phyloP scores from a whole-genome alignment of 2,329 filamentous ascomycete genomes.

The Ascocoryne sarcoides region DNA sequence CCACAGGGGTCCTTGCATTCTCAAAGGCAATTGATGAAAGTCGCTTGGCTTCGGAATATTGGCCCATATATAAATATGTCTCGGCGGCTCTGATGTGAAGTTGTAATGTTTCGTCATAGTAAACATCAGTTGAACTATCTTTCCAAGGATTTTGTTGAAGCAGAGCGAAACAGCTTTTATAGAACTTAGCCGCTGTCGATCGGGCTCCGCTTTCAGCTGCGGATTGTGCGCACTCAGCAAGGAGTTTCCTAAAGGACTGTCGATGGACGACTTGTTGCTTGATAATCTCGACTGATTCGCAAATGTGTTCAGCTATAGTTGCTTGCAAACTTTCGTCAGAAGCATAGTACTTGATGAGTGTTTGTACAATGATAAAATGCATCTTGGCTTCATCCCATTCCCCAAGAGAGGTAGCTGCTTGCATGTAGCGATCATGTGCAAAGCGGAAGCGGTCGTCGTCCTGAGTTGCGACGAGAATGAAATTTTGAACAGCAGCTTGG shows the following conservation, averaged over 20 bases:
- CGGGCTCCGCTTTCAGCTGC: constrained; percentile 77
- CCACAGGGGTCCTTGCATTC: constrained; percentile 61
- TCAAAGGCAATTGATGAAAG: constrained; percentile 63
- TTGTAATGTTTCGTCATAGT: constrained; percentile 78
- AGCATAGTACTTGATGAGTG: constrained; percentile 63
- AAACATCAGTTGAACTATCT: constrained; percentile 59
- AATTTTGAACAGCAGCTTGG: constrained; percentile 72
- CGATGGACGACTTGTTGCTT: constrained; percentile 53
- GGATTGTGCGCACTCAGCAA: constrained; percentile 70
- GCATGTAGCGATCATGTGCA: constrained; percentile 77
- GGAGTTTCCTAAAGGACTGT: constrained; percentile 56
- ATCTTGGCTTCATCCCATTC: constrained; percentile 67
- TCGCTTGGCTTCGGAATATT: constrained; percentile 56
- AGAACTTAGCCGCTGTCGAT: constrained; percentile 75
- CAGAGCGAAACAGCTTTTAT: constrained; percentile 65
- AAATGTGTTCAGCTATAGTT: constrained; percentile 72
- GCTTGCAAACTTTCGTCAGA: constrained; percentile 57
- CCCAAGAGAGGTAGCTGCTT: constrained; percentile 61
- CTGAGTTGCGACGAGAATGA: constrained; percentile 72
- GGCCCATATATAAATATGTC: constrained; percentile 70
- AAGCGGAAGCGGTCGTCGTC: constrained; percentile 84
- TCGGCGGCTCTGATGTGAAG: constrained; percentile 74
- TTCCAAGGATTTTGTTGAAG: constrained; percentile 75
- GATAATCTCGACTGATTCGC: constrained; percentile 67
- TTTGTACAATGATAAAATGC: constrained; percentile 84